phyloP scores from a whole-genome alignment of 176 grass and related monocot genomes.

The Oryza australiensis region DNA sequence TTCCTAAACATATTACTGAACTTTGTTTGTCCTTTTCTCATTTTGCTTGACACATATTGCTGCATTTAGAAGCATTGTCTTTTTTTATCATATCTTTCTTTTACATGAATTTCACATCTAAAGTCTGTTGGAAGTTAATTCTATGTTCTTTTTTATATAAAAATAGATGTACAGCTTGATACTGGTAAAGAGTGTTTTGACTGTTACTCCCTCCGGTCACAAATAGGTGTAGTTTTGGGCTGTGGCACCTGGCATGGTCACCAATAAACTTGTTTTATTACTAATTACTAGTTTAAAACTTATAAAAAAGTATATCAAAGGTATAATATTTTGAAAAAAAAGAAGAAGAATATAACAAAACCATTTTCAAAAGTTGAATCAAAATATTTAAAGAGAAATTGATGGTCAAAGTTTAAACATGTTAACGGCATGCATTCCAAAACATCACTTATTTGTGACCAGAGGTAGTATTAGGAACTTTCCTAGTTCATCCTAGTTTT shows the following conservation, averaged over 20 bases:
- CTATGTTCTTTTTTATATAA: not conserved
- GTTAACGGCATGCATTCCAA: too few relatives aligned
- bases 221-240: too few relatives aligned
- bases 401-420: too few relatives aligned
- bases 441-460: too few relatives aligned
- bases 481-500: not conserved
- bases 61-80: not conserved
- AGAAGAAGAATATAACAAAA: too few relatives aligned
- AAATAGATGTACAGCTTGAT: not conserved
- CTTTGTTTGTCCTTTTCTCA: constrained; percentile 13
- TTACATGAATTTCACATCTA: not conserved
- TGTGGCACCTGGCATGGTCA: too few relatives aligned
- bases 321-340: too few relatives aligned
- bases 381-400: too few relatives aligned
- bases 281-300: too few relatives aligned
- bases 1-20: constrained; percentile 13
- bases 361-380: too few relatives aligned
- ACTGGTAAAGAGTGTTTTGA: not conserved
- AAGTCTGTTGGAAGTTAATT: constrained; percentile 9
- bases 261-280: too few relatives aligned
- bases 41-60: not conserved
- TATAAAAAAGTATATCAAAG: too few relatives aligned
- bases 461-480: not conserved
- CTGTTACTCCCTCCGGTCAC: not conserved
- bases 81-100: not conserved